phyloP scores from a whole-genome alignment of 768 basidiomycete genomes.

The Leccinellum albellum region DNA sequence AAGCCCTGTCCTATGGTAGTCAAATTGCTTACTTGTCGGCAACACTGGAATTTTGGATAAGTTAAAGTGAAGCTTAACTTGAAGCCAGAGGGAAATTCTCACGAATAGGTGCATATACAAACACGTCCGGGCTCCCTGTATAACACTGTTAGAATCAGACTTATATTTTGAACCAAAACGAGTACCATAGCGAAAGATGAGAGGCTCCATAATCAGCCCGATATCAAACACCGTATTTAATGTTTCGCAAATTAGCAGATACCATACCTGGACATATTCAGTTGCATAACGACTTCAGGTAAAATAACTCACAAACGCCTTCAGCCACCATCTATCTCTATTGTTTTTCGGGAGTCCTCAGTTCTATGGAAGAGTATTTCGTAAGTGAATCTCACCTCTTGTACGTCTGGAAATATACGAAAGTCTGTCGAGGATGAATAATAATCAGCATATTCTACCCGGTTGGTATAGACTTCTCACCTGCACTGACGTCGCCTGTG shows the following conservation, averaged over 20 bases:
- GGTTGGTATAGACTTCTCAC: not conserved
- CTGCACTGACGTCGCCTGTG: constrained; percentile 9
- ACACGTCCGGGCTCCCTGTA: constrained; percentile 15
- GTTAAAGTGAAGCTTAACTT: constrained; percentile 23
- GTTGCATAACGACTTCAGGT: not conserved
- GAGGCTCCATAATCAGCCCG: constrained; percentile 43
- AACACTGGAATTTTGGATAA: constrained; percentile 12
- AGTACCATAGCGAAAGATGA: constrained; percentile 46
- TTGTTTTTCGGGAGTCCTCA: not conserved
- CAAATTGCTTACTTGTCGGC: constrained; percentile 3
- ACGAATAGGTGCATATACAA: not conserved
- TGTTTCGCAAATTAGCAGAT: constrained; percentile 48
- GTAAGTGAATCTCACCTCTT: constrained; percentile 28
- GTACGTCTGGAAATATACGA: constrained; percentile 44
- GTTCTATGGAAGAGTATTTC: not conserved
- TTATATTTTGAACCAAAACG: too few species aligned
- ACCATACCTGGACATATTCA: constrained; percentile 30
- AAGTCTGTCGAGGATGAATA: constrained; percentile 29
- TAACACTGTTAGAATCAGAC: constrained; percentile 16
- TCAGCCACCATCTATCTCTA: constrained; percentile 45
- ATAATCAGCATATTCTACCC: not conserved
- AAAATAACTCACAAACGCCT: constrained; percentile 36
- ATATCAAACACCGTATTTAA: constrained; percentile 44
- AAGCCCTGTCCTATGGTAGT: not conserved
- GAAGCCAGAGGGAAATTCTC: not conserved